phyloP scores from a whole-genome alignment of 306 rosid genomes.

The Mimosa bimucronata region DNA sequence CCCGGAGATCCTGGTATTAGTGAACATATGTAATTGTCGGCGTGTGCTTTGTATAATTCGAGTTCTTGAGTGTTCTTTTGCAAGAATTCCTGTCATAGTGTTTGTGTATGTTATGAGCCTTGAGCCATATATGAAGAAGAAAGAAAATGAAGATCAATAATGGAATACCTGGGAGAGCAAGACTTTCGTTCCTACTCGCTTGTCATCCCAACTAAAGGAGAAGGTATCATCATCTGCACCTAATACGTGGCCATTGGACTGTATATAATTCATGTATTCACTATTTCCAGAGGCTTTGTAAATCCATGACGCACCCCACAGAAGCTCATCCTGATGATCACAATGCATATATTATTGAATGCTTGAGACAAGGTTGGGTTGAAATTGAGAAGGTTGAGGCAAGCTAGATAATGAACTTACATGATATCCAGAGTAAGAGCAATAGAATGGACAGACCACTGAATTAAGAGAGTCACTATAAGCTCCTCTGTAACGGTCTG shows the following conservation, averaged over 20 bases:
- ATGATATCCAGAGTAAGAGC: conserved; percentile 90
- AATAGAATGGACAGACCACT: conserved; percentile 84
- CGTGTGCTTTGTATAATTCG: conserved; percentile 70
- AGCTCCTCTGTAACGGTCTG: conserved; percentile 81
- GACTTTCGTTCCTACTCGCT: conserved; percentile 81
- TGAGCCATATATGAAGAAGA: not conserved
- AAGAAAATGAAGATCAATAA: not conserved
- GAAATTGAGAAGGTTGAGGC: not conserved
- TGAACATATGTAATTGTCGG: conserved; percentile 83
- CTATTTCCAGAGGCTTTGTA: conserved; percentile 66
- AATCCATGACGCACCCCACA: conserved; percentile 95
- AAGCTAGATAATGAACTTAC: conserved; percentile 40
- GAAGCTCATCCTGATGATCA: conserved; percentile 83
- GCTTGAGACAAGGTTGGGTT: not conserved
- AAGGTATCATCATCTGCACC: conserved; percentile 82
- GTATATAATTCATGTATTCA: conserved; percentile 62
- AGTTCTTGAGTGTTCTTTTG: conserved; percentile 58
- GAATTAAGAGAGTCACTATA: conserved; percentile 79
- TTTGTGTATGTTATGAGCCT: not conserved
- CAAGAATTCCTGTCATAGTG: conserved; percentile 56
- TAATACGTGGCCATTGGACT: conserved; percentile 75
- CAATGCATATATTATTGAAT: not conserved
- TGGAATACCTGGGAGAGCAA: conserved; percentile 73
- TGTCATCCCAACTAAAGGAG: conserved; percentile 93
- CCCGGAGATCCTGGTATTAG: conserved; percentile 66